Evolutionary conservation across 176 grass and related monocot genomes (phyloP).

Genomic region (Triticum timopheevii): DNA sequence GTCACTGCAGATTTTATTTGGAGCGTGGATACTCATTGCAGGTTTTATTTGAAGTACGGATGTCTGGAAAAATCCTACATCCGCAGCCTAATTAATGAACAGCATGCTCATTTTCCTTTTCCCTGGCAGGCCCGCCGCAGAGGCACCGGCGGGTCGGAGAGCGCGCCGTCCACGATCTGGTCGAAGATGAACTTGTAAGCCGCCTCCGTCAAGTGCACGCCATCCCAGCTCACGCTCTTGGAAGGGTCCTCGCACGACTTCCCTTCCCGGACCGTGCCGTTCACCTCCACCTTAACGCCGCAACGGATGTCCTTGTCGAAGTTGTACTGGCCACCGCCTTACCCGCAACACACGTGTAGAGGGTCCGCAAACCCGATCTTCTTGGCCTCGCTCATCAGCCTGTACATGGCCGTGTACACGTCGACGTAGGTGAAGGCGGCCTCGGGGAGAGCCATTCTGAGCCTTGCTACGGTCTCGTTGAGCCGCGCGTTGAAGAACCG

Average conservation of each 20-base stretch:
- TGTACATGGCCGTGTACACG: constrained; percentile 74
- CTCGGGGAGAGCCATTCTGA: constrained; percentile 42
- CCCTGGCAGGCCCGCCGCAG: constrained; percentile 45
- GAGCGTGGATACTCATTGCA: too few species aligned
- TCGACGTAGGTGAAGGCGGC: constrained; percentile 87
- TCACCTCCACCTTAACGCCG: constrained; percentile 56
- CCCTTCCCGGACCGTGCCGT: constrained; percentile 57
- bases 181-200: constrained; percentile 84
- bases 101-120: constrained; percentile 14
- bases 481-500: constrained; percentile 74
- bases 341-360: constrained; percentile 64
- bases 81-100: neutral
- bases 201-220: constrained; percentile 80
- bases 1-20: neutral
- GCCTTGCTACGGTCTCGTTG: constrained; percentile 64
- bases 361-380: constrained; percentile 65
- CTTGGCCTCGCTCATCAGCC: constrained; percentile 59
- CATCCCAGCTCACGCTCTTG: constrained; percentile 85
- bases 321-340: constrained; percentile 82
- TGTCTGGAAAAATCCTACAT: neutral
- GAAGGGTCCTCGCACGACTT: constrained; percentile 59
- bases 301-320: constrained; percentile 46
- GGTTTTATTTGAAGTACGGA: neutral
- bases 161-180: constrained; percentile 42
- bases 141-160: constrained; percentile 44